These are phyloP conservation scores for Acidiella bohemica DNA, from an alignment of 495 filamentous ascomycete species.

Conservation along the genomic window DNA sequence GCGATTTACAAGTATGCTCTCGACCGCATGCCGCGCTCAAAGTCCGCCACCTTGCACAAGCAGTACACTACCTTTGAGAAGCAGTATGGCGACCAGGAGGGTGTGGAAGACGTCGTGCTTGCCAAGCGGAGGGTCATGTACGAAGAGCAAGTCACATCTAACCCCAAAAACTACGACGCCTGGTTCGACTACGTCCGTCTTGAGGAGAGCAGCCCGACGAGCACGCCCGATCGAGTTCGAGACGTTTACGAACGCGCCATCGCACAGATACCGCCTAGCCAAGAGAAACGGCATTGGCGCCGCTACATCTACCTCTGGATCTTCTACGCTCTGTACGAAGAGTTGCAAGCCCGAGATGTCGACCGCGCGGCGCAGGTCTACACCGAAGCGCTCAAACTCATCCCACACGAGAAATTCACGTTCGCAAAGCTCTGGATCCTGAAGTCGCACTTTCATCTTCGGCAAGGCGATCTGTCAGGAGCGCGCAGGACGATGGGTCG, in stretches of 20 bases:
- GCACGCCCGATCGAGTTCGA: slow-evolving; percentile 65
- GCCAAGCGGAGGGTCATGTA: slow-evolving; percentile 92
- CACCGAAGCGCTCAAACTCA: slow-evolving; percentile 68
- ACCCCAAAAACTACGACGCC: slow-evolving; percentile 81
- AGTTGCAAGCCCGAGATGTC: slow-evolving; percentile 65
- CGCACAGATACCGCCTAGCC: slow-evolving; percentile 85
- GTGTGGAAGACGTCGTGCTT: slow-evolving; percentile 87
- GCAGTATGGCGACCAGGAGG: slow-evolving; percentile 87
- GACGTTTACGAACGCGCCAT: slow-evolving; percentile 95
- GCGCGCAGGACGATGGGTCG: slow-evolving; percentile 80
- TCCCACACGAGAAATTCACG: slow-evolving; percentile 94
- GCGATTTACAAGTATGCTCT: slow-evolving; percentile 95
- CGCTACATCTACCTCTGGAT: slow-evolving; percentile 96
- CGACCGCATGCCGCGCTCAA: slow-evolving; percentile 77
- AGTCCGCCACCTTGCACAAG: slow-evolving; percentile 73
- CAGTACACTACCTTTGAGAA: slow-evolving; percentile 96
- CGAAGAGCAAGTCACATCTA: slow-evolving; percentile 82
- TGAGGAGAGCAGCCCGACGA: slow-evolving; percentile 55
- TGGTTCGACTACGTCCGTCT: slow-evolving; percentile 94
- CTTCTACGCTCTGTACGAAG: slow-evolving; percentile 93
- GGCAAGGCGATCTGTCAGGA: slow-evolving; percentile 62
- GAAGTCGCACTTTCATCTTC: slow-evolving; percentile 85
- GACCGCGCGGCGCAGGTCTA: slow-evolving; percentile 82
- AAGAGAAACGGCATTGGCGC: slow-evolving; percentile 95
- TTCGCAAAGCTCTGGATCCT: slow-evolving; percentile 94